These are phyloP conservation scores for Candida palmyrensis DNA, from an alignment of 805 yeast genomes.

Conservation along the genomic window DNA sequence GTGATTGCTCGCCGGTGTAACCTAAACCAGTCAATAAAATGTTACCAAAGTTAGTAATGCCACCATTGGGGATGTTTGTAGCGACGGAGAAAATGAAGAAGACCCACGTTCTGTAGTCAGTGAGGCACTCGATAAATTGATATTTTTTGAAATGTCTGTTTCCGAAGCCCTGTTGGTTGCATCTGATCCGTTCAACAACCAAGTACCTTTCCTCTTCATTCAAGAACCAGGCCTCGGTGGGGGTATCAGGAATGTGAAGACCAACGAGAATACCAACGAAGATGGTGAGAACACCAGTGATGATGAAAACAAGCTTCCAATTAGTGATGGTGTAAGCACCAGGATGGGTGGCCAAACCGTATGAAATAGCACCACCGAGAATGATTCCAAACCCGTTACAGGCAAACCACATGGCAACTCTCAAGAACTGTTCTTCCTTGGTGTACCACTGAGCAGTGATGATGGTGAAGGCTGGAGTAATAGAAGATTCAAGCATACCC, in stretches of 20 bases:
- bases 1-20: conserved; percentile 14
- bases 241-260: conserved; percentile 26
- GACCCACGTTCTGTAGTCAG: conserved; percentile 48
- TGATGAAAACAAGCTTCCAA: conserved; percentile 42
- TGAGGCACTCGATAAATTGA: conserved; percentile 48
- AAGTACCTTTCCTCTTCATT: conserved; percentile 29
- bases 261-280: conserved; percentile 22
- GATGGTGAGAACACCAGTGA: conserved; percentile 38
- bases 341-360: conserved; percentile 10
- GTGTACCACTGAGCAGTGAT: conserved; percentile 31
- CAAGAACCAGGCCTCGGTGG: conserved; percentile 37
- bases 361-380: conserved; percentile 18
- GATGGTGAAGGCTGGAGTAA: conserved; percentile 39
- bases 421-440: conserved; percentile 27
- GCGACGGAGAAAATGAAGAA: conserved; percentile 32
- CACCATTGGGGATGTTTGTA: conserved; percentile 34
- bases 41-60: conserved; percentile 30
- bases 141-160: conserved; percentile 47
- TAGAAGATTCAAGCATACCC: conserved; percentile 34
- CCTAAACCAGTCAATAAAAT: conserved; percentile 15
- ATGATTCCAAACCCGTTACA: conserved; percentile 31
- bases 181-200: conserved; percentile 48
- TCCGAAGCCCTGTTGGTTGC: conserved; percentile 56
- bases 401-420: conserved; percentile 33
- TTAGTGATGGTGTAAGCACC: conserved; percentile 11